These are phyloP conservation scores for Aquilaria agallochum DNA, from an alignment of 441 rosid genomes.

Conservation along the genomic window DNA sequence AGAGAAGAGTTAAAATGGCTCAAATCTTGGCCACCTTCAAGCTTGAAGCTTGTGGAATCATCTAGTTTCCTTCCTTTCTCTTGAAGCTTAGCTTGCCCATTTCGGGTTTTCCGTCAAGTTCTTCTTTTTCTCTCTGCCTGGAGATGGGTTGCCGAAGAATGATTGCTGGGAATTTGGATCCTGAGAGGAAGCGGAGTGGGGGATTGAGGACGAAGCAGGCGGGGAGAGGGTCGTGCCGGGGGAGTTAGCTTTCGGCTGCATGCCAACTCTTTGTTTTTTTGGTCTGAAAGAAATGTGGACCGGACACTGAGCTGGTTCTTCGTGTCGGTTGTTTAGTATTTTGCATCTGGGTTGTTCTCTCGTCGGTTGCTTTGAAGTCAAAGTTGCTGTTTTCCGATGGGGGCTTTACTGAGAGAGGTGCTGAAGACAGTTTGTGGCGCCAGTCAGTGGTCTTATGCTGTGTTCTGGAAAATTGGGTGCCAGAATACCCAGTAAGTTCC, in stretches of 20 bases:
- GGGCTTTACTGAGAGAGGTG: conserved; percentile 62
- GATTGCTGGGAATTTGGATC: conserved; percentile 77
- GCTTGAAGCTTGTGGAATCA: conserved; percentile 75
- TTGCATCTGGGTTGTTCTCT: neutral
- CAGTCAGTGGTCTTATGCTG: conserved; percentile 87
- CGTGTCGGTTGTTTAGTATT: conserved; percentile 18
- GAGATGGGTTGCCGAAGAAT: conserved; percentile 63
- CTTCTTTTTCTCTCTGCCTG: neutral
- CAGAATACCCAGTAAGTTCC: conserved; percentile 75
- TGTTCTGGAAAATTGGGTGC: conserved; percentile 92
- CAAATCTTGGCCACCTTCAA: conserved; percentile 56
- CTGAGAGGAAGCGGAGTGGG: conserved; percentile 90
- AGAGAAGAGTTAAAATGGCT: conserved; percentile 39
- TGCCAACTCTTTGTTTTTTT: conserved; percentile 3
- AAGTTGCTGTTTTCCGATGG: conserved; percentile 30
- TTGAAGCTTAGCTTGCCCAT: neutral
- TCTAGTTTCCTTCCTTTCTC: conserved; percentile 25
- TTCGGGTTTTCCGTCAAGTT: neutral
- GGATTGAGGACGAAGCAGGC: conserved; percentile 96
- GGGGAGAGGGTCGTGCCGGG: conserved; percentile 97
- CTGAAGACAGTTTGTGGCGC: conserved; percentile 65
- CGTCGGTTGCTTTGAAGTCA: conserved; percentile 1
- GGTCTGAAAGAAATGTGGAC: conserved; percentile 3
- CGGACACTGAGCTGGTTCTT: conserved; percentile 10
- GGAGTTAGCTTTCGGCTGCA: conserved; percentile 56